Percentiles rank a stretch among this genome's conserved stretches.
Conservation (phyloP, 225 moss, liverwort and hornwort species). For the Rhytidiadelphus loreus region DNA sequence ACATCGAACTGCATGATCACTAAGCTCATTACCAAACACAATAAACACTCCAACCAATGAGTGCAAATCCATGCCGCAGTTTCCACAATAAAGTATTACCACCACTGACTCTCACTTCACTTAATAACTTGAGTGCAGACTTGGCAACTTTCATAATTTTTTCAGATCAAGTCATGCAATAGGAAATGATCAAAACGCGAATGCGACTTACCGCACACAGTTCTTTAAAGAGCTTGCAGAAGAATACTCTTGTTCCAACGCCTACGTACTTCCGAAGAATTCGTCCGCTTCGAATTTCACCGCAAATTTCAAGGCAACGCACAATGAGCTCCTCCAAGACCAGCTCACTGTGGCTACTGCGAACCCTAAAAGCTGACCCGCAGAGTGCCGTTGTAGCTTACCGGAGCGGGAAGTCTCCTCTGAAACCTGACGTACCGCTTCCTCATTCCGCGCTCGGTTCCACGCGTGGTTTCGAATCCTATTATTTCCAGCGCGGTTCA, state of each 20-base stretch:
- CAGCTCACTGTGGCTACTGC: not conserved
- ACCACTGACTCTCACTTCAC: not conserved
- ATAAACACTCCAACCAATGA: not conserved
- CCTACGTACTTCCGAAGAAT: not conserved
- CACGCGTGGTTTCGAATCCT: not conserved
- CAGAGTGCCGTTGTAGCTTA: not conserved
- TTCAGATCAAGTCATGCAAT: not conserved
- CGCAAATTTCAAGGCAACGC: not conserved
- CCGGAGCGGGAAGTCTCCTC: not conserved
- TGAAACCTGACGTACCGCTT: not conserved
- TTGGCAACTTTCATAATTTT: not conserved
- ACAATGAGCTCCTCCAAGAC: not conserved
- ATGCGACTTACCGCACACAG: not conserved
- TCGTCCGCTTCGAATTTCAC: not conserved
- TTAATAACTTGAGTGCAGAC: not conserved
- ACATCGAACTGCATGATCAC: not conserved
- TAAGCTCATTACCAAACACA: not conserved
- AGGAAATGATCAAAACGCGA: not conserved
- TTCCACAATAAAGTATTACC: not conserved
- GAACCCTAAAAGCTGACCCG: constrained; percentile 7
- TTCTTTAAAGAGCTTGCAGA: not conserved
- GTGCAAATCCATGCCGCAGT: not conserved
- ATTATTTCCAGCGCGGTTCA: not conserved
- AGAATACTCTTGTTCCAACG: not conserved
- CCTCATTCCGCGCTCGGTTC: not conserved